These are phyloP conservation scores for Aplosporella prunicola DNA, from an alignment of 2,329 filamentous ascomycete genomes.

Conservation along the genomic window DNA sequence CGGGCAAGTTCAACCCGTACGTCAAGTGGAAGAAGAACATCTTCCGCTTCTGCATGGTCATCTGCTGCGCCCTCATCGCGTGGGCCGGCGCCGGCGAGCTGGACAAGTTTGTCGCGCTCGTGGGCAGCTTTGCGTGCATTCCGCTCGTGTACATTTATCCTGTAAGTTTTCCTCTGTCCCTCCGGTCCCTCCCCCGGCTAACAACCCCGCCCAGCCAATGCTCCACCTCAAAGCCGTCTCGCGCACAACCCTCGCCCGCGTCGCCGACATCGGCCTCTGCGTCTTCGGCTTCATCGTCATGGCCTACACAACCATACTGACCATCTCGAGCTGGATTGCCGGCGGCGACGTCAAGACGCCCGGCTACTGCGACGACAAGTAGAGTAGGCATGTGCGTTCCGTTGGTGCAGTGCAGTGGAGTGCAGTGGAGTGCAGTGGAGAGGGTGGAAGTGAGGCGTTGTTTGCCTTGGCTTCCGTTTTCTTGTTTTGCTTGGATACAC, in stretches of 20 bases:
- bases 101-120: conserved; percentile 93
- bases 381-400: no score
- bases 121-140: conserved; percentile 96
- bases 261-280: conserved; percentile 65
- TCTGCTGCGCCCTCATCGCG: conserved; percentile 75
- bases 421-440: no score
- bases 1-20: conserved; percentile 93
- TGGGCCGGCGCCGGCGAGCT: conserved; percentile 89
- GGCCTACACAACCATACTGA: conserved; percentile 83
- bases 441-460: background rate
- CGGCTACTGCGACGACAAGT: conserved; percentile 50
- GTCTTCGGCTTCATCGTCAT: conserved; percentile 80
- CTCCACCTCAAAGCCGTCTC: conserved; percentile 80
- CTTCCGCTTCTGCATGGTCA: conserved; percentile 88
- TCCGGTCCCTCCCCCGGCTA: conserved; percentile 17
- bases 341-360: conserved; percentile 45
- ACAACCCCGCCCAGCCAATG: conserved; percentile 55
- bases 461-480: background rate
- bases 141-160: conserved; percentile 96
- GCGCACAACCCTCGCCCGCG: conserved; percentile 54
- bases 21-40: conserved; percentile 99
- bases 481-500: no score
- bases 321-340: conserved; percentile 74
- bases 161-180: conserved; percentile 47
- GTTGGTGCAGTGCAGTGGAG: no score